These are phyloP conservation scores for Ramaria rubella DNA, from an alignment of 768 basidiomycete genomes.

Conservation along the genomic window DNA sequence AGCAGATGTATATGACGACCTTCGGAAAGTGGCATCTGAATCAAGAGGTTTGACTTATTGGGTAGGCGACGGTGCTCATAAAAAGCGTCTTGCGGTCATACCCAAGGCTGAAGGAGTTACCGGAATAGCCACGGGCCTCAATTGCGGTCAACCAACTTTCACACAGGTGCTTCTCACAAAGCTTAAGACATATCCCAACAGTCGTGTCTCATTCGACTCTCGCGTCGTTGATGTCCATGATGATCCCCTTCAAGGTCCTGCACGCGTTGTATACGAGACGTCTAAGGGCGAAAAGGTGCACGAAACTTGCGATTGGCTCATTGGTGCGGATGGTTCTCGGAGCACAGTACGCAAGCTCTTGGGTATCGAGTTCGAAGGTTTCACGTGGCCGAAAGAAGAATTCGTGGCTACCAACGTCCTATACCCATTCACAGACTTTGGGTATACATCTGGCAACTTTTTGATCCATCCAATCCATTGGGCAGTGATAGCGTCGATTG, in stretches of 20 bases:
- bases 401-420: constrained; percentile 5
- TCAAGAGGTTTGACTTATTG: neutral
- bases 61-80: neutral
- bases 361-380: constrained; percentile 6
- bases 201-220: neutral
- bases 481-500: constrained; percentile 4
- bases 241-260: neutral
- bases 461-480: neutral
- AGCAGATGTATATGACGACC: neutral
- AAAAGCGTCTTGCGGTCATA: neutral
- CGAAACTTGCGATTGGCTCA: neutral
- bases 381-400: constrained; percentile 9
- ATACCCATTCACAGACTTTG: neutral
- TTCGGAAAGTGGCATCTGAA: neutral
- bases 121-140: neutral
- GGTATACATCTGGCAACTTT: neutral
- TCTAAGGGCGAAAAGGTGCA: neutral
- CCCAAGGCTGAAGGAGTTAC: neutral
- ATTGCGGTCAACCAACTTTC: neutral
- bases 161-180: neutral
- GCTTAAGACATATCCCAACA: neutral
- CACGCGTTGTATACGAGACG: neutral
- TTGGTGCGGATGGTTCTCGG: constrained; percentile 10
- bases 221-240: neutral
- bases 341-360: constrained; percentile 3